Evolutionary conservation across 208 protist genomes (phyloP), one percentile per base, ranked within the genome.

Genomic region (Leptomonas pyrrhocoris): DNA sequence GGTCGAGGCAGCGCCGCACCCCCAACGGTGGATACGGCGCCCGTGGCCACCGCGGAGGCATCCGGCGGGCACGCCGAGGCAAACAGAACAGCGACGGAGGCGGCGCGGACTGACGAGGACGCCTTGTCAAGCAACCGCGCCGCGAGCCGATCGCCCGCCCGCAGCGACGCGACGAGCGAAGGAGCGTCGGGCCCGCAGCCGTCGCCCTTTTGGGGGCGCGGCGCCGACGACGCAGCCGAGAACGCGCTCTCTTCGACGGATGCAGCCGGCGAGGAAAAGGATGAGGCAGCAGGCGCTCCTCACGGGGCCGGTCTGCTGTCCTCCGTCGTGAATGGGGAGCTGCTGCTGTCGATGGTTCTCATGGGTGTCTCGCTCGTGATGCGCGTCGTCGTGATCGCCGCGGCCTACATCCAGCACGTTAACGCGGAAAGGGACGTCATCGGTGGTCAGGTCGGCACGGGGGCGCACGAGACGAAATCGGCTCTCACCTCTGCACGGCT

Each of bases 281-380:
- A 9, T 9, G 34, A 38, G 9, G 9, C 34, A 38, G 7, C 34
- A 38, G 48, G 21, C 11, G 4, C 13, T 11, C 6, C 8, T 27
- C 16, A 4, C 13, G 23, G 23, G 2, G 25, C 18, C 19, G 38
- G 34, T 13, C 19, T 62, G 54, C 56, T 49, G 56, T 38, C 66
- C 15, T 72, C 67, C 6, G 76, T 93, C 15, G 13, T 91, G 12
- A 95, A 92, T 63, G 81, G 77, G 9, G 86, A 95, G 62, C 73
- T 95, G 73, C 45, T 92, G 7, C 78, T 85, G 6, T 76, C 85
- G 16, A 60, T 92, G 54, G 72, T 89, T 7, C 70, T 92, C 31
- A 77, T 49, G 23, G 46, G 60, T 40, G 68, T 92, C 21, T 79
- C 84, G 18, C 43, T 95, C 25, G 38, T 88, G 45, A 8, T 95